Percentiles rank a stretch among this genome's conserved stretches.
Conservation (phyloP, 306 rosid species). For the Calophaca sinica region DNA sequence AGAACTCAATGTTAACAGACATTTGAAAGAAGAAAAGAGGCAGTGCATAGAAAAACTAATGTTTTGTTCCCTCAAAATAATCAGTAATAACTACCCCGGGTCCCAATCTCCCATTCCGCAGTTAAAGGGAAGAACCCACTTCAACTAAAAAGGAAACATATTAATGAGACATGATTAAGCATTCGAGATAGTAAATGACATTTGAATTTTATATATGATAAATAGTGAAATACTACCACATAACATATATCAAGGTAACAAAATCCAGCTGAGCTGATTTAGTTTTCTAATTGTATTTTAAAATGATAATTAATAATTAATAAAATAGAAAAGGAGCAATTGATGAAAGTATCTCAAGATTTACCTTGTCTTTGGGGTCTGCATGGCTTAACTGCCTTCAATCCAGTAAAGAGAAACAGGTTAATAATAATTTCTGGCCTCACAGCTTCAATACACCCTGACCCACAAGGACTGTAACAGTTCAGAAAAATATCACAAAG, state of each 20-base stretch:
- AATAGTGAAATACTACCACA: constrained; percentile 15
- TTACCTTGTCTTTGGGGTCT: constrained; percentile 97
- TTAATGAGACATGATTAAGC: constrained; percentile 24
- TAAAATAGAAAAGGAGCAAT: constrained; percentile 39
- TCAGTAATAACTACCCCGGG: constrained; percentile 10
- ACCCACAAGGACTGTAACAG: constrained; percentile 71
- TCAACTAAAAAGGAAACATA: constrained; percentile 31
- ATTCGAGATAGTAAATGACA: not conserved
- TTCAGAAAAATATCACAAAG: constrained; percentile 47
- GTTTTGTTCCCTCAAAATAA: constrained; percentile 1
- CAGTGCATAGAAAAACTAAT: not conserved
- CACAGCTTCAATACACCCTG: constrained; percentile 70
- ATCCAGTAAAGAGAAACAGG: constrained; percentile 44
- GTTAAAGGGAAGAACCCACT: constrained; percentile 29
- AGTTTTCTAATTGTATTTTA: constrained; percentile 3
- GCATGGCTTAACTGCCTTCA: constrained; percentile 66
- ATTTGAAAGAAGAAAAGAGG: not conserved
- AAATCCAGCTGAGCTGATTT: not conserved
- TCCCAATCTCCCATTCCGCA: constrained; percentile 37
- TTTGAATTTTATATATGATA: too few relatives aligned
- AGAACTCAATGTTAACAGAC: not conserved
- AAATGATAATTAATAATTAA: constrained; percentile 24
- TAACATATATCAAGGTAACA: not conserved
- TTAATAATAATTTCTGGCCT: constrained; percentile 52
- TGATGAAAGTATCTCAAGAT: constrained; percentile 42